These are phyloP conservation scores for Striga asiatica DNA, from an alignment of 257 asterid species.

Conservation along the genomic window DNA sequence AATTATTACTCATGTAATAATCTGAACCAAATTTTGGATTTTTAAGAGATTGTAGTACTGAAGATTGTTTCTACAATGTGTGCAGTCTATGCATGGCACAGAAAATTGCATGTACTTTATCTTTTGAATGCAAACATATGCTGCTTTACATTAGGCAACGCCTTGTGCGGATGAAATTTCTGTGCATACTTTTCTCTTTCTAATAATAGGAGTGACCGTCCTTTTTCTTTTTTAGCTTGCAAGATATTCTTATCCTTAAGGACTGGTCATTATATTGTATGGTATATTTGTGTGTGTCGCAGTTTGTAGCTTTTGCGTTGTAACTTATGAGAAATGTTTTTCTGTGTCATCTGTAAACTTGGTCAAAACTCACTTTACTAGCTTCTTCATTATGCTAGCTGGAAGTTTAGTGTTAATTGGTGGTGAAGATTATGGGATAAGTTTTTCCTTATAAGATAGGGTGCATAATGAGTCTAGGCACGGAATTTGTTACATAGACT, in stretches of 20 bases:
- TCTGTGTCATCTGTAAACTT: background rate
- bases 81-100: background rate
- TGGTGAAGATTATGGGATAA: conserved; percentile 7
- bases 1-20: conserved; percentile 6
- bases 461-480: background rate
- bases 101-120: conserved; percentile 1
- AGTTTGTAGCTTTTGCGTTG: background rate
- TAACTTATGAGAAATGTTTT: background rate
- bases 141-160: background rate
- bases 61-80: background rate
- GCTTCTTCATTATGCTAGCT: background rate
- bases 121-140: background rate
- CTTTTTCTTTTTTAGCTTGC: too few species aligned
- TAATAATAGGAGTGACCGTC: too few species aligned
- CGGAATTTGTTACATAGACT: background rate
- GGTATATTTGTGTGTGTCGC: too few species aligned
- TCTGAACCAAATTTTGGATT: background rate
- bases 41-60: conserved; percentile 3
- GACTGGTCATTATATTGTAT: too few species aligned
- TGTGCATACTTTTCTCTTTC: background rate
- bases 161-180: conserved; percentile 8
- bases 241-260: too few species aligned
- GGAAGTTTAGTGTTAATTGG: conserved; percentile 1
- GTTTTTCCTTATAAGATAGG: background rate
- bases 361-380: background rate